phyloP scores from a whole-genome alignment of 345 rosid species.

The Camelina sativa region DNA sequence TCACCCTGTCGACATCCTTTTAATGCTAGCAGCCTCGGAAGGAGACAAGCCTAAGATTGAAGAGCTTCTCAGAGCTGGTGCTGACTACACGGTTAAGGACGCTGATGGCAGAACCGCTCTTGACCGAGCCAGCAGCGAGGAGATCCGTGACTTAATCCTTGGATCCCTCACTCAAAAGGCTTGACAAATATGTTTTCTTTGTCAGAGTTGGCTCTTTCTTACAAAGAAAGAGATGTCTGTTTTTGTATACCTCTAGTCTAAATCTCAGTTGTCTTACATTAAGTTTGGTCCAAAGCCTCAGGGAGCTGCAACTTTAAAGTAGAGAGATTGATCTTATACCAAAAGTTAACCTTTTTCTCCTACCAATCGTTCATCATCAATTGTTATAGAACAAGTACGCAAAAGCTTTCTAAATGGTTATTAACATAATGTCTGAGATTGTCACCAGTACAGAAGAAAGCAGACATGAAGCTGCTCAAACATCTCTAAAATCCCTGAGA shows the following conservation, averaged over 20 bases:
- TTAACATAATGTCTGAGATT: constrained; percentile 31
- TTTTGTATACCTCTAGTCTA: constrained; percentile 5
- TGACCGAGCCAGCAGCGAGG: constrained; percentile 63
- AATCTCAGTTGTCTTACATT: neutral
- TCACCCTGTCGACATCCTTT: constrained; percentile 77
- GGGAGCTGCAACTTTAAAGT: constrained; percentile 15
- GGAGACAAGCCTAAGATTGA: constrained; percentile 79
- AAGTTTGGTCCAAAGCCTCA: constrained; percentile 29
- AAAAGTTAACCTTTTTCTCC: constrained; percentile 10
- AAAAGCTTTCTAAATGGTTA: constrained; percentile 32
- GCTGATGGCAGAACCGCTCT: constrained; percentile 78
- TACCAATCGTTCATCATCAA: constrained; percentile 12
- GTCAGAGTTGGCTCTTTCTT: constrained; percentile 6
- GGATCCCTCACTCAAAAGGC: constrained; percentile 65
- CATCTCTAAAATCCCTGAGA: constrained; percentile 12
- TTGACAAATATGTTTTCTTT: constrained; percentile 35
- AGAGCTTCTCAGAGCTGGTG: constrained; percentile 84
- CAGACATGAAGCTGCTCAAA: neutral
- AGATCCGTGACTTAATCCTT: constrained; percentile 69
- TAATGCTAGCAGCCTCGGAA: constrained; percentile 75
- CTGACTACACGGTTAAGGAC: constrained; percentile 64
- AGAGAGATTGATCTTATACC: constrained; percentile 15
- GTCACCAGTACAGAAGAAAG: constrained; percentile 7
- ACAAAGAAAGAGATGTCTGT: constrained; percentile 15
- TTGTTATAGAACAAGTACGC: neutral